A percentile compares a stretch with the other conserved stretches of the same genome.
phyloP scores from a whole-genome alignment of 306 rosid species.

The Prunus armeniaca region DNA sequence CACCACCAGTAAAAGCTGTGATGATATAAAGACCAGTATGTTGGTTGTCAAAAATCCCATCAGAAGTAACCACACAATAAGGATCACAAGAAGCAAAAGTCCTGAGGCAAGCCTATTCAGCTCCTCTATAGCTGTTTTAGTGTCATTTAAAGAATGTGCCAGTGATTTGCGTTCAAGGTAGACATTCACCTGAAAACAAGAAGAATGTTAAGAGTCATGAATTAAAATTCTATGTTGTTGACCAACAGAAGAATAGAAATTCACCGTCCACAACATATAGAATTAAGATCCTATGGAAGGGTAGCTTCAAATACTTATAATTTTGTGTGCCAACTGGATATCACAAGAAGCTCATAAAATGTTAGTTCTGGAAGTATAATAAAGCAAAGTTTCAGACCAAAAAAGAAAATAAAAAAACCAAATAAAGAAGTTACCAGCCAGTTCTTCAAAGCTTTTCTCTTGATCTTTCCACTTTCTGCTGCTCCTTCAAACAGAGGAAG shows the following conservation, averaged over 20 bases:
- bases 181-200: conserved; percentile 63
- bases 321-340: background rate
- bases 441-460: conserved; percentile 68
- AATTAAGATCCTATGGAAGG: background rate
- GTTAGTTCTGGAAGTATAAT: background rate
- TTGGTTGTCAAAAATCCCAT: conserved; percentile 80
- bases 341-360: background rate
- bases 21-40: conserved; percentile 65
- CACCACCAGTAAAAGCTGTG: conserved; percentile 68
- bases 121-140: conserved; percentile 84
- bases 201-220: conserved; percentile 12
- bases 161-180: conserved; percentile 73
- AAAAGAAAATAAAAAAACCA: background rate
- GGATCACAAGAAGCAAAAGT: conserved; percentile 32
- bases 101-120: conserved; percentile 64
- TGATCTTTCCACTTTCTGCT: conserved; percentile 57
- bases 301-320: background rate
- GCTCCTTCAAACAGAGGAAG: conserved; percentile 74
- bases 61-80: conserved; percentile 60
- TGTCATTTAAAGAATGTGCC: conserved; percentile 69
- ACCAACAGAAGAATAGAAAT: background rate
- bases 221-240: background rate
- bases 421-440: conserved; percentile 59
- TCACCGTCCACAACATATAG: background rate
- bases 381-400: background rate